Evolutionary conservation across 139 green algal species (phyloP).

Genomic region (Chlamydomonas sp.): DNA sequence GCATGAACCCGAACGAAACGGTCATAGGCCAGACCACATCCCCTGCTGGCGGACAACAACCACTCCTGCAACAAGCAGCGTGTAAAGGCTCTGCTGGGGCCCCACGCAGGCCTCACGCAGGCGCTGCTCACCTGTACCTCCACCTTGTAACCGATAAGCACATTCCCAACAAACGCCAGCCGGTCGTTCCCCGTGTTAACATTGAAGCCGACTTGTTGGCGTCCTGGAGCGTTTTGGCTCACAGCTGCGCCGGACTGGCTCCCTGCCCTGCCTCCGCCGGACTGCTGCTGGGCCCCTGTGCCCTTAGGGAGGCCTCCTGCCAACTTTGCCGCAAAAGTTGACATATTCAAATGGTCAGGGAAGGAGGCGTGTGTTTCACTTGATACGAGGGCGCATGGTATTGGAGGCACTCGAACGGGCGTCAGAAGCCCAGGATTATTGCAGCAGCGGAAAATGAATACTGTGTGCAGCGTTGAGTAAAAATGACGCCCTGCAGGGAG

Average conservation of each 20-base stretch:
- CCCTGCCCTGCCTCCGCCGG: too few species aligned
- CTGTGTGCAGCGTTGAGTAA: too few species aligned
- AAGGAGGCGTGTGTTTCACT: too few species aligned
- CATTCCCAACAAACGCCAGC: constrained; percentile 56
- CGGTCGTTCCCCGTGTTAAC: constrained; percentile 14
- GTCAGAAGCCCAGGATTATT: too few species aligned
- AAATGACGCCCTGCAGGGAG: too few species aligned
- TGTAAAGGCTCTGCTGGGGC: too few species aligned
- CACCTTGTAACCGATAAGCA: constrained; percentile 79
- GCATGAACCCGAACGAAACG: background rate
- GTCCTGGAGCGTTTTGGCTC: background rate
- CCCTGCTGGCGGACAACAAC: too few species aligned
- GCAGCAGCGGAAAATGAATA: too few species aligned
- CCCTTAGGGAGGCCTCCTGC: background rate
- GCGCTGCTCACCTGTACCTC: constrained; percentile 68
- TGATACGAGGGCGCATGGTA: too few species aligned
- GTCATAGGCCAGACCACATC: background rate
- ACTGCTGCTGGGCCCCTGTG: constrained; percentile 4
- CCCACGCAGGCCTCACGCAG: background rate
- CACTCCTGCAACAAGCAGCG: background rate
- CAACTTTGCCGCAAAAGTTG: constrained; percentile 9
- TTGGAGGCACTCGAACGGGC: too few species aligned
- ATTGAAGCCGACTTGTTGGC: constrained; percentile 20
- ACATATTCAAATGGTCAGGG: background rate
- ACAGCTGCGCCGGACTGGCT: background rate